A percentile compares a stretch with the other conserved stretches of the same genome.
Conservation (phyloP, 1,284 basidiomycete genomes). For the Tremellales sp. region DNA sequence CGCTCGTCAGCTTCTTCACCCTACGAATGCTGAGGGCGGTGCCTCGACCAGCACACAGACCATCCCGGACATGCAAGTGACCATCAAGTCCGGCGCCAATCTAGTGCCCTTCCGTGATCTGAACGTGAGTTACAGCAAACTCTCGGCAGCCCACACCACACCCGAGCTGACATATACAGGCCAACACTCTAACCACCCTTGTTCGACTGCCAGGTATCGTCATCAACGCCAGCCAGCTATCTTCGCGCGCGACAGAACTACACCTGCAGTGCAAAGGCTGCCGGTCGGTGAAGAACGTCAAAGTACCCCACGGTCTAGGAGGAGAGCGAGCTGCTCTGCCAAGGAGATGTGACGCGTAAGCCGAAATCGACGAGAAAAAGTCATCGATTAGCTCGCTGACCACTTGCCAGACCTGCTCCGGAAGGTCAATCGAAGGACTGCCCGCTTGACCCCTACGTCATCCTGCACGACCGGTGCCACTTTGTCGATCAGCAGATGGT, state of each 20-base stretch:
- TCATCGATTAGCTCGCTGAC: slow-evolving; percentile 11
- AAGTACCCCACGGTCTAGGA: slow-evolving; percentile 78
- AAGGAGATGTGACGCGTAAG: slow-evolving; percentile 70
- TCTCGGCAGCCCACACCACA: not conserved
- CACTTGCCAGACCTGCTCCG: slow-evolving; percentile 54
- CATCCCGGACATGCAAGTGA: slow-evolving; percentile 84
- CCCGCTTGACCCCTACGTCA: slow-evolving; percentile 91
- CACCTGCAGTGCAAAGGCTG: slow-evolving; percentile 92
- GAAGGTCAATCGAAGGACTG: slow-evolving; percentile 85
- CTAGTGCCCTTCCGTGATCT: slow-evolving; percentile 91
- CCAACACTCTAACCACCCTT: slow-evolving; percentile 90
- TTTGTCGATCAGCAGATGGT: slow-evolving; percentile 96
- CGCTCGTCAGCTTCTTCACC: slow-evolving; percentile 74
- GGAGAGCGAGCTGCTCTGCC: slow-evolving; percentile 78
- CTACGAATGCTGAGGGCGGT: slow-evolving; percentile 53
- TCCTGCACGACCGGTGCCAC: slow-evolving; percentile 88
- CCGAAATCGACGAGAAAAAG: too few relatives aligned
- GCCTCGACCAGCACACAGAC: slow-evolving; percentile 9
- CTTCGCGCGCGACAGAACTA: slow-evolving; percentile 86
- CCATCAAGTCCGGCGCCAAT: slow-evolving; percentile 81
- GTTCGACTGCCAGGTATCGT: slow-evolving; percentile 98
- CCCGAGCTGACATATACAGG: slow-evolving; percentile 47
- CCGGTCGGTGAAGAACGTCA: slow-evolving; percentile 72
- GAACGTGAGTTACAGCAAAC: slow-evolving; percentile 51
- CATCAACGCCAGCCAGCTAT: slow-evolving; percentile 90